Conservation (phyloP, 331 rosid genomes). For the Ulmus americana region DNA sequence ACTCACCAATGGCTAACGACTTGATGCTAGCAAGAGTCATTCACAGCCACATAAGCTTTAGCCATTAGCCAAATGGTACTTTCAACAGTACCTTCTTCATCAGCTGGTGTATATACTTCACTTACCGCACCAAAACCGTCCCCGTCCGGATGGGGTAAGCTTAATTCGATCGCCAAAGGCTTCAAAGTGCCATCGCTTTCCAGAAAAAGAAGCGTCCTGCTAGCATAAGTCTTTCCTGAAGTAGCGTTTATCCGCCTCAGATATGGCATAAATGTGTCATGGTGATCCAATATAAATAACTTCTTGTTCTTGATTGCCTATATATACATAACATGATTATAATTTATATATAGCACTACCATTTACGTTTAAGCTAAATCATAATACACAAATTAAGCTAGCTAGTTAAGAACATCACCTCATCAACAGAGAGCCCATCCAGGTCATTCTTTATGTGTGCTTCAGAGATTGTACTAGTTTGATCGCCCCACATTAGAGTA, state of each 20-base stretch:
- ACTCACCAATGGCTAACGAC: constrained; percentile 21
- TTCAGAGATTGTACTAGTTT: too few species aligned
- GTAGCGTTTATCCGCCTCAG: constrained; percentile 19
- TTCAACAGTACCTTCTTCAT: neutral
- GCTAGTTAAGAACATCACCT: too few species aligned
- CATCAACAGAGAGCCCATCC: too few species aligned
- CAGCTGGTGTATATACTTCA: constrained; percentile 18
- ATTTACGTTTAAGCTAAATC: too few species aligned
- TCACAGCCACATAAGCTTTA: constrained; percentile 22
- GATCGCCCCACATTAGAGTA: too few species aligned
- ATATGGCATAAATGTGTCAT: constrained; percentile 27
- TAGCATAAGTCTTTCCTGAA: constrained; percentile 8
- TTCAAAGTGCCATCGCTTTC: constrained; percentile 18
- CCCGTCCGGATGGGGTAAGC: constrained; percentile 24
- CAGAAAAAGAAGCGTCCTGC: constrained; percentile 20
- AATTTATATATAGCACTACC: too few species aligned
- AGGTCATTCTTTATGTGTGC: too few species aligned
- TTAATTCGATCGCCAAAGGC: constrained; percentile 25
- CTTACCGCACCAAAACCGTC: constrained; percentile 11
- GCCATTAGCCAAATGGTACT: constrained; percentile 25
- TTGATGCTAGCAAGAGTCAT: constrained; percentile 25
- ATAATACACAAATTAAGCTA: too few species aligned
- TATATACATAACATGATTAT: neutral
- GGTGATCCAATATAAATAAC: constrained; percentile 27
- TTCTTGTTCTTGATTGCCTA: constrained; percentile 17